Conservation (phyloP, 1,139 yeast species). For the Blastobotrys raffinosifermentans region DNA sequence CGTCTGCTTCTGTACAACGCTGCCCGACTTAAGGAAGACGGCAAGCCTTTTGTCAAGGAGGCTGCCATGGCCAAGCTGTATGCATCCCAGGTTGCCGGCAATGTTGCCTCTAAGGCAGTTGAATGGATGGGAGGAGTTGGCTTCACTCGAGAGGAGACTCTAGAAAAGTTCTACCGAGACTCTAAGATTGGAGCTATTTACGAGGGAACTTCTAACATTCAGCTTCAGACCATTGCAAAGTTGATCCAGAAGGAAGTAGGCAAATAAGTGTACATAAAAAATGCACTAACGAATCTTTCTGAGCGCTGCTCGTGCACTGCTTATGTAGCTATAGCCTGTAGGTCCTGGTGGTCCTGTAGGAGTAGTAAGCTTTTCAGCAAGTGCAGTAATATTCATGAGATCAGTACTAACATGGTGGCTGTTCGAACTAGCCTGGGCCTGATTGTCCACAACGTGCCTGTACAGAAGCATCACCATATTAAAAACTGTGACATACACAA, state of each 20-base stretch:
- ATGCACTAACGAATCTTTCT: no score
- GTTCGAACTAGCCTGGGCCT: no score
- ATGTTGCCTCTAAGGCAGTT: slow-evolving; percentile 37
- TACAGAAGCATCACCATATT: no score
- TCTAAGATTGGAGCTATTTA: slow-evolving; percentile 43
- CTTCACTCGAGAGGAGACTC: slow-evolving; percentile 39
- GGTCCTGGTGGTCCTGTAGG: no score
- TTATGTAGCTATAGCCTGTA: no score
- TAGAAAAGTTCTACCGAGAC: slow-evolving; percentile 42
- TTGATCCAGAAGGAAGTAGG: slow-evolving; percentile 33
- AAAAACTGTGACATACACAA: no score
- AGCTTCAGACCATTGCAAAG: slow-evolving; percentile 41
- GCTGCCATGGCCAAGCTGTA: slow-evolving; percentile 43
- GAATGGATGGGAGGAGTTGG: slow-evolving; percentile 48
- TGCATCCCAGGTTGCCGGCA: slow-evolving; percentile 39
- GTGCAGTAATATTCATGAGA: no score
- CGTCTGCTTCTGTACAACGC: slow-evolving; percentile 41
- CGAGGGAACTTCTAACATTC: slow-evolving; percentile 42
- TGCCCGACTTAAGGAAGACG: slow-evolving; percentile 41
- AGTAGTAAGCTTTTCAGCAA: no score
- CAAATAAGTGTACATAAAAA: slow-evolving; percentile 3
- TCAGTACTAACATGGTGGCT: no score
- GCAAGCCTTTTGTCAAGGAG: slow-evolving; percentile 37
- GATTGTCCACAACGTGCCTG: no score
- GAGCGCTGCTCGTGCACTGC: no score